These are phyloP conservation scores for Antitrichia curtipendula DNA, from an alignment of 225 moss, liverwort and hornwort genomes.

Conservation along the genomic window DNA sequence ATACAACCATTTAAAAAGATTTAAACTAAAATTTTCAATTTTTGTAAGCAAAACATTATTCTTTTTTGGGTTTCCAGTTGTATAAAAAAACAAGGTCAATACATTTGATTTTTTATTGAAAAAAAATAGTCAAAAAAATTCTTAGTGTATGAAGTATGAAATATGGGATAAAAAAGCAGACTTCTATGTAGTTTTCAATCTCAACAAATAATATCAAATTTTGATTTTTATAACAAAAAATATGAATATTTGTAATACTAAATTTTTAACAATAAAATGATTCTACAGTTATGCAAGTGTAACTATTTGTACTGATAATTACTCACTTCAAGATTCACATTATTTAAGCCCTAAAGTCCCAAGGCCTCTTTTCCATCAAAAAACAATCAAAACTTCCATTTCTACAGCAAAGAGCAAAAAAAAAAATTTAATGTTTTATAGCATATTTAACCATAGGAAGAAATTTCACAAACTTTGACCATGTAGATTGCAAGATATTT, in stretches of 20 bases:
- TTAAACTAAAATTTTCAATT: not conserved
- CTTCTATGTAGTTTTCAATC: not conserved
- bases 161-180: not conserved
- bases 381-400: too few relatives aligned
- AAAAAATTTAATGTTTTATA: too few relatives aligned
- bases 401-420: too few relatives aligned
- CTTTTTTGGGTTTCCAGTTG: not conserved
- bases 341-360: too few relatives aligned
- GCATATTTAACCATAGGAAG: too few relatives aligned
- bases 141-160: not conserved
- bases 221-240: not conserved
- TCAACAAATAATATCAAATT: not conserved
- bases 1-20: not conserved
- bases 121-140: not conserved
- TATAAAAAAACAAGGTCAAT: not conserved
- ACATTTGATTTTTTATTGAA: not conserved
- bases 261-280: not conserved
- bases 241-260: too few relatives aligned
- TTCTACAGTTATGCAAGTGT: not conserved
- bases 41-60: not conserved
- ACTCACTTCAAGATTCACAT: not conserved
- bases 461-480: too few relatives aligned
- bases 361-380: too few relatives aligned
- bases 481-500: too few relatives aligned
- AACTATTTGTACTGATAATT: not conserved